Evolutionary conservation across 2,329 filamentous ascomycete species (phyloP), one percentile per base, ranked within the genome.

Genomic region (Tolypocladium amazonense): DNA sequence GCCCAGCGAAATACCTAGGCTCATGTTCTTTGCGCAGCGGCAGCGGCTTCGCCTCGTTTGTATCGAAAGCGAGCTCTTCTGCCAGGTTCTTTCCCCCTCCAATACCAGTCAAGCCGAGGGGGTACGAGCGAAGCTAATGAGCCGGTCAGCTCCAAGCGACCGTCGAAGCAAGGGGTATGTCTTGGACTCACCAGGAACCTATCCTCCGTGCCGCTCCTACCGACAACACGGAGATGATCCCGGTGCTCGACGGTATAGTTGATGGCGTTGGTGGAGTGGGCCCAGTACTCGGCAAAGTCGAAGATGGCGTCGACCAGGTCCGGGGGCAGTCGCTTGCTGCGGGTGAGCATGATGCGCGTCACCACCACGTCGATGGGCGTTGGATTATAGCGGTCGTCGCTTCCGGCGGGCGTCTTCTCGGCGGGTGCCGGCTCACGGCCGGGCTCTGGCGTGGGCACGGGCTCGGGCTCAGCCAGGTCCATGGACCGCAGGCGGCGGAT

Each of bases 261-360:
- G 15, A 74, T 63, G 35, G 68, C 67, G 27, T 70, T 74, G 57
- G 65, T 69, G 2, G 79, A 77, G 63, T 80, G 79, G 18, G 79
- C 79, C 84, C 85, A 88, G 69, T 87, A 87, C 69, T 86, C 83
- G 59, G 83, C 85, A 35, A 74, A 68, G 65, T 88, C 84, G 58
- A 87, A 70, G 54, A 88, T 77, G 54, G 70, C 68, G 65, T 86
- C 79, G 43, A 84, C 72, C 0, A 88, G 61, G 61, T 87, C 84
- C 1, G 75, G 68, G 0, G 85, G 84, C 1, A 87, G 71, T 2
- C 68, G 68, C 8, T 71, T 69, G 14, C 70, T 72, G 58, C 75
- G 73, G 33, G 65, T 66, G n/a, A 87, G 67, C 68, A 82, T 75
- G 15, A 73, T 66, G 58, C 80, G 81, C 14, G 79, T 76, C 1